A percentile compares a stretch with the other conserved stretches of the same genome.
These are phyloP conservation scores for Leccinum ochraceum DNA, from an alignment of 768 basidiomycete genomes.

Conservation along the genomic window DNA sequence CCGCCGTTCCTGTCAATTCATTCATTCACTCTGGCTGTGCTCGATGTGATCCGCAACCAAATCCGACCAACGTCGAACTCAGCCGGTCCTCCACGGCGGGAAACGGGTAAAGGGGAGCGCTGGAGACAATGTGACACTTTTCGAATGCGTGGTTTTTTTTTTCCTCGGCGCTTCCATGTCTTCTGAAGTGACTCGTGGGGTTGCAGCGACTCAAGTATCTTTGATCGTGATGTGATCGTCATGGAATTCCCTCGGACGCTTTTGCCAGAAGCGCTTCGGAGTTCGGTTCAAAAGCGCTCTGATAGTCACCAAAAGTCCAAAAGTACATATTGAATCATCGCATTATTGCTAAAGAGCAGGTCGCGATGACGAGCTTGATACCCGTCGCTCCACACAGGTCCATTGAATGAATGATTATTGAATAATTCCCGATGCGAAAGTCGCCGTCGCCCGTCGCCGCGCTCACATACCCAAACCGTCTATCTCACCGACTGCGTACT, in stretches of 20 bases:
- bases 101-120: not conserved
- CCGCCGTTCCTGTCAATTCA: not conserved
- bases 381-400: not conserved
- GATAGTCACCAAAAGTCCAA: not conserved
- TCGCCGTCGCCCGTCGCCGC: not conserved
- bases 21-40: constrained; percentile 2
- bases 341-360: not conserved
- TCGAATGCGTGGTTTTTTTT: not conserved
- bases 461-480: not conserved
- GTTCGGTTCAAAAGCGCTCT: not conserved
- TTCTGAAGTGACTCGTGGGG: not conserved
- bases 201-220: not conserved
- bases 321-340: not conserved
- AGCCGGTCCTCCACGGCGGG: not conserved
- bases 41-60: not conserved
- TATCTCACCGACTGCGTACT: not conserved
- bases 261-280: not conserved
- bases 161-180: not conserved
- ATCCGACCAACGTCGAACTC: not conserved
- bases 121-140: not conserved
- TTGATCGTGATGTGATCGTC: not conserved
- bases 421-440: not conserved
- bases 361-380: not conserved
- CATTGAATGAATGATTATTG: not conserved
- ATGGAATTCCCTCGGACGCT: not conserved